These are phyloP conservation scores for Penicillium vulpinum DNA, from an alignment of 2,329 filamentous ascomycete species.

Conservation along the genomic window DNA sequence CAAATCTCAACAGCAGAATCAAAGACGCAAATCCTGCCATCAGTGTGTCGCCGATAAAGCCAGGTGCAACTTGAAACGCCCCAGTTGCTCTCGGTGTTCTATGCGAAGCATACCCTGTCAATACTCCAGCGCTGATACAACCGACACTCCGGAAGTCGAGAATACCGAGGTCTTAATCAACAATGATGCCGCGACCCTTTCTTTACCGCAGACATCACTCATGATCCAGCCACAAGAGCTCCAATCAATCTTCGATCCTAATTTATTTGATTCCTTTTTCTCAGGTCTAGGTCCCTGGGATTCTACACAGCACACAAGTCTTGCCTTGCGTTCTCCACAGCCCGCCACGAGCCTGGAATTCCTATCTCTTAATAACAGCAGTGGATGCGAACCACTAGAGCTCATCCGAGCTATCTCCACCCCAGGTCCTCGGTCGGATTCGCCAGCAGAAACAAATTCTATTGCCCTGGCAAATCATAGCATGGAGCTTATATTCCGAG, in stretches of 20 bases:
- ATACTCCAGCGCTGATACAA: neutral
- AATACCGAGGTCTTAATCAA: neutral
- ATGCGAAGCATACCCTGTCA: neutral
- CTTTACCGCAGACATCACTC: neutral
- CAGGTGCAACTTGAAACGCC: constrained; percentile 4
- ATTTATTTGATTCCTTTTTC: constrained; percentile 2
- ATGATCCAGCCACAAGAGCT: neutral
- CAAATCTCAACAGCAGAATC: neutral
- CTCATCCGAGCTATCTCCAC: neutral
- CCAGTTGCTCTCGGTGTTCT: constrained; percentile 1
- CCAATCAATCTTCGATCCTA: neutral
- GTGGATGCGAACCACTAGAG: neutral
- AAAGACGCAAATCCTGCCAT: constrained; percentile 1
- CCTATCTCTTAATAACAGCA: neutral
- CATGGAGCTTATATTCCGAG: constrained; percentile 37
- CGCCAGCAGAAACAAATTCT: neutral
- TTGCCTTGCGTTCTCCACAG: neutral
- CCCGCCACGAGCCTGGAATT: neutral
- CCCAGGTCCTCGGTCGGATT: neutral
- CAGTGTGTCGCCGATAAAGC: constrained; percentile 2
- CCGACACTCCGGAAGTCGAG: neutral
- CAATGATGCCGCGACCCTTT: neutral
- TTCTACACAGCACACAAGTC: neutral
- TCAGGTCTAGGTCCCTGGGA: neutral
- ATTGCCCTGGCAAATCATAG: constrained; percentile 20